Conservation (phyloP, 2,329 filamentous ascomycete species). For the Aspergillus novofumigatus region DNA sequence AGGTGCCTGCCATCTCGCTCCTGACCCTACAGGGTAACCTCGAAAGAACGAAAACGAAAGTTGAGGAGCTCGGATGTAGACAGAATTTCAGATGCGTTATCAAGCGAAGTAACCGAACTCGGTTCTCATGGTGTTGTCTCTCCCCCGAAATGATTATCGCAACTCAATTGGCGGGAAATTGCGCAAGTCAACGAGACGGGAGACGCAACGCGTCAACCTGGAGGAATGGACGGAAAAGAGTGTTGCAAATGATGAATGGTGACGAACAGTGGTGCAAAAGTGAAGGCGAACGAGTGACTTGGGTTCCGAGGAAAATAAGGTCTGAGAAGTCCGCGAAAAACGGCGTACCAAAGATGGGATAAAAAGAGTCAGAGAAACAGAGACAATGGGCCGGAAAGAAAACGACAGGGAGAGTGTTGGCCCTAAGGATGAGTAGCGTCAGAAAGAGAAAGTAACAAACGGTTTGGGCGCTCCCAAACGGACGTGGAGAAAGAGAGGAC, state of each 20-base stretch:
- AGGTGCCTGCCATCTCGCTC: conserved; percentile 37
- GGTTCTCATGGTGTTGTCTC: neutral
- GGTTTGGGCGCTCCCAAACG: neutral
- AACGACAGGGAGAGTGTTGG: neutral
- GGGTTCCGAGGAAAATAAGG: neutral
- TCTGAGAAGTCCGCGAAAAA: neutral
- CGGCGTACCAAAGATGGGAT: neutral
- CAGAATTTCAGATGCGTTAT: neutral
- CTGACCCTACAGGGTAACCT: conserved; percentile 19
- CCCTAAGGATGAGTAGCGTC: neutral
- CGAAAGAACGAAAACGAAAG: neutral
- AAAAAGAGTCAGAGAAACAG: neutral
- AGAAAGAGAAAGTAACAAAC: neutral
- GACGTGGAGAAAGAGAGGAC: conserved; percentile 1
- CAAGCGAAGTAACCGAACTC: neutral
- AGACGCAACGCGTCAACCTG: neutral
- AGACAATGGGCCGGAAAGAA: neutral
- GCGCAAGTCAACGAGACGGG: neutral
- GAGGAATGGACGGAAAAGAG: neutral
- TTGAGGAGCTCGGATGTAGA: neutral
- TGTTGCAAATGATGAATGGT: neutral
- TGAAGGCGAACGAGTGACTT: conserved; percentile 10
- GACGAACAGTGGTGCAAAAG: conserved; percentile 6
- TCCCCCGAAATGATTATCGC: neutral
- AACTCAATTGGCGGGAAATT: neutral